Base-by-base conservation (phyloP, 1,284 basidiomycete genomes). In the Earliella scabrosa region DNA sequence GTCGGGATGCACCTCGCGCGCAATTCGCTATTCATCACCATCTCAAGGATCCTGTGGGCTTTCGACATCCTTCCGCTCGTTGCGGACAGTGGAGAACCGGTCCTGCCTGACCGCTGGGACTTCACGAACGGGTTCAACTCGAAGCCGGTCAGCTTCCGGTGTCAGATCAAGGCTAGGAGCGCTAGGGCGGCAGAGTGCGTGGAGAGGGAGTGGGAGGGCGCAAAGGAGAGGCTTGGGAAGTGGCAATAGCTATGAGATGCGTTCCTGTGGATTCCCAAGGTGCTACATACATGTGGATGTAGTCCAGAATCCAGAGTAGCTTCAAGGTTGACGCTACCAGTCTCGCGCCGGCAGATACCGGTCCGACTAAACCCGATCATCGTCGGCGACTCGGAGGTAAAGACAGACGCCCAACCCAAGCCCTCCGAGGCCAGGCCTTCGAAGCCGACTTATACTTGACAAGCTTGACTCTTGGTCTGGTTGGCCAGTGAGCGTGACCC, bases 51-150 rank as follows among this genome's bases (percentile, higher is more conserved):
- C 4, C 63, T 77, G 2, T 79, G 77, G 77, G 76, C 70, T 0
- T 79, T 78, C 59, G 68, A 77, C 51, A 75, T 78, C 39, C 50
- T 66, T 13, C 76, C 72, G 9, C 66, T 64, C 1, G 32, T 70
- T 13, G 68, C 69, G 16, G 47, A 27, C 13, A 46, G 54, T 14
- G 66, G 60, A 3, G 27, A 43, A 20, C 55, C 58, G 24, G 40
- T 58, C 16, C 49, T 71, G 13, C 65, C 66, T 63, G 75, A 79
- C 56, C 64, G 67, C 6, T 70, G 66, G 64, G 71, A 70, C 40
- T 76, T 76, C 53, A 79, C 78, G 2, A 67, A 76, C 31, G 77
- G 79, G 6, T 80, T 81, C 71, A 81, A 80, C 58, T 78, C 75
- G 6, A 70, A 72, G 45, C 78, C 78, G 6, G 69, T 75, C 10